Evolutionary conservation across 148 eudicot genomes (phyloP), one percentile per base, ranked within the genome.

Genomic region (Drosera capensis): DNA sequence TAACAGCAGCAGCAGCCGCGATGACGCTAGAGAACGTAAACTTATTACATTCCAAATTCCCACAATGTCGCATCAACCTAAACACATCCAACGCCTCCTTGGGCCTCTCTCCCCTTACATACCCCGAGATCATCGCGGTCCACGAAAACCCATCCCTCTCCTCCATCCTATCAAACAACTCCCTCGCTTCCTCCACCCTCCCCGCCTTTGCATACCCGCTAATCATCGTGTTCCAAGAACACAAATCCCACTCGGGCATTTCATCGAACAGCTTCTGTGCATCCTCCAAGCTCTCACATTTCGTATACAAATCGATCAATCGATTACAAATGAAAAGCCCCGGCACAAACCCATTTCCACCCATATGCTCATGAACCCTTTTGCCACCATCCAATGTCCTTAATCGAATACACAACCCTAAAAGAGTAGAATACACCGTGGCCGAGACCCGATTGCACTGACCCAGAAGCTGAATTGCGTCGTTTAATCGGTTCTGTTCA

Each of bases 111-210:
- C 62, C 47, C 21, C 61, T 47, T 26, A 62, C 75, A 63, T 76
- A 76, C 26, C 78, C 69, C 25, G 78, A 76, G 9, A 76, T 63
- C 64, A 76, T 76, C 1, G 82, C 78, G 8, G 77, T 75, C 77
- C 82, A 71, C 13, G 78, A 76, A 57, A 65, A 76, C 60, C 62
- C 68, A 43, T 71, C 82, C 45, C 68, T 68, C 13, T 58, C 36
- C 14, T 72, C 67, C 78, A 72, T 76, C 53, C 58, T 55, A 59
- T 76, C 72, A 23, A 76, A 76, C 66, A 72, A 17, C 30, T 42
- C 64, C 20, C 66, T 55, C 0, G 70, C 74, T 18, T 28, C 42
- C 0, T 51, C 66, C 9, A 59, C n/a, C 20, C 45, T 31, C 23
- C 74, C 59, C 0, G 31, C 22, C 25, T 46, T 68, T 0, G 70